These are phyloP conservation scores for Sodiomyces alkalinus DNA, from an alignment of 2,329 filamentous ascomycete genomes.

Conservation along the genomic window DNA sequence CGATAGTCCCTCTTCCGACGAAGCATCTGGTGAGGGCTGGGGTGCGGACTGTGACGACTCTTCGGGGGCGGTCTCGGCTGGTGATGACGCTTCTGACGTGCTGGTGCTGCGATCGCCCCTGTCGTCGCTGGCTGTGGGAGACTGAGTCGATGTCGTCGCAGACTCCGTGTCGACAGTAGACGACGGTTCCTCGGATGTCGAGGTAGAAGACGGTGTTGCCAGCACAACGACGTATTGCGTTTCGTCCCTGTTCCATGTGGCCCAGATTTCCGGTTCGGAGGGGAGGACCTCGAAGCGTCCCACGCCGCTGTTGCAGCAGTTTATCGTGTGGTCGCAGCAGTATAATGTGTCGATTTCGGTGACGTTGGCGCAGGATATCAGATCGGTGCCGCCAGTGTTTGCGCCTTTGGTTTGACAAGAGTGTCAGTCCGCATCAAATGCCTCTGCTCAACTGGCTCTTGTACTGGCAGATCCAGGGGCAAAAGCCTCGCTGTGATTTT, in stretches of 20 bases:
- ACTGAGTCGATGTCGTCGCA: no score
- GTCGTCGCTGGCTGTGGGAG: no score
- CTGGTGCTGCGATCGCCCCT: no score
- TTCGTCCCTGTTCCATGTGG: slow-evolving; percentile 8
- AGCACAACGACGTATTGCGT: slow-evolving; percentile 8
- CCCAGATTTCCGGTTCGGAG: slow-evolving; percentile 9
- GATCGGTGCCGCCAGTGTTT: slow-evolving; percentile 10
- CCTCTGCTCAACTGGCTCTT: no score
- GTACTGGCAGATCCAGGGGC: no score
- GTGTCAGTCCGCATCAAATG: slow-evolving; percentile 1
- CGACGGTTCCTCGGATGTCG: background rate
- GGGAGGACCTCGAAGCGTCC: slow-evolving; percentile 12
- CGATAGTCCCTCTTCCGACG: background rate
- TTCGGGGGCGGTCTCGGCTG: no score
- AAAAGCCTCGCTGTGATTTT: no score
- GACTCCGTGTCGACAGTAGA: no score
- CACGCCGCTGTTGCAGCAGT: slow-evolving; percentile 12
- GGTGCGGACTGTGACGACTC: no score
- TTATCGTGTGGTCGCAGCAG: slow-evolving; percentile 11
- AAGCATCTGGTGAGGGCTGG: background rate
- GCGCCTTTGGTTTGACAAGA: slow-evolving; percentile 10
- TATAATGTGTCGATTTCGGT: slow-evolving; percentile 11
- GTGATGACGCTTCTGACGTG: no score
- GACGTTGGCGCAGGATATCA: slow-evolving; percentile 12
- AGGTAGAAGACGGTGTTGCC: background rate